Evolutionary conservation across 108 stramenopile species (phyloP).

Genomic region (Skeletonema tropicum): DNA sequence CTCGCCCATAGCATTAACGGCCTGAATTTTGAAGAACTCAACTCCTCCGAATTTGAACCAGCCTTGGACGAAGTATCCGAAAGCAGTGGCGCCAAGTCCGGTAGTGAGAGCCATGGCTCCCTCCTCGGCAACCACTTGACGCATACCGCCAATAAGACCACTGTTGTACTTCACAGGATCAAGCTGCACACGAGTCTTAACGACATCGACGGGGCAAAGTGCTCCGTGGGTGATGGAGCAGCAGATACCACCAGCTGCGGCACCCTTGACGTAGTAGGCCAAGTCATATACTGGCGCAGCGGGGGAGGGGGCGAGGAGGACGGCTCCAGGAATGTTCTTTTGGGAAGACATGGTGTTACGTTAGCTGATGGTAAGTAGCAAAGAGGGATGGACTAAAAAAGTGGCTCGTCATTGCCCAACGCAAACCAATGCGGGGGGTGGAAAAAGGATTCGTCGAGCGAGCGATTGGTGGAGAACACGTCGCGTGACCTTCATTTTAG

Average conservation of each 20-base stretch:
- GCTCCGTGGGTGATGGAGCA: slow-evolving; percentile 97
- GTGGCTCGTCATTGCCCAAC: slow-evolving; percentile 2
- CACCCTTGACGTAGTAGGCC: slow-evolving; percentile 88
- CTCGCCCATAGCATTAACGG: slow-evolving; percentile 81
- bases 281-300: slow-evolving; percentile 66
- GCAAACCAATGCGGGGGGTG: background rate
- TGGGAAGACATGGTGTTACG: slow-evolving; percentile 26
- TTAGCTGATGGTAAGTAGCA: background rate
- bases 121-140: slow-evolving; percentile 89
- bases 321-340: slow-evolving; percentile 49
- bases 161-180: slow-evolving; percentile 92
- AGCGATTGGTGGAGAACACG: background rate
- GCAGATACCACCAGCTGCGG: slow-evolving; percentile 95
- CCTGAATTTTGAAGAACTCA: slow-evolving; percentile 96
- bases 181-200: slow-evolving; percentile 97
- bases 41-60: slow-evolving; percentile 99
- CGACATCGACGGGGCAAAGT: slow-evolving; percentile 95
- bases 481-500: background rate
- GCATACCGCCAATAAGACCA: slow-evolving; percentile 93
- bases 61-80: slow-evolving; percentile 98
- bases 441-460: background rate
- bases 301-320: slow-evolving; percentile 82
- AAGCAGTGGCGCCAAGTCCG: slow-evolving; percentile 95
- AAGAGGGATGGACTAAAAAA: slow-evolving; percentile 2
- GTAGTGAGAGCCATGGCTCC: slow-evolving; percentile 95